Conservation (phyloP, 164 flowering plant species). For the Chimonanthus salicifolius region DNA sequence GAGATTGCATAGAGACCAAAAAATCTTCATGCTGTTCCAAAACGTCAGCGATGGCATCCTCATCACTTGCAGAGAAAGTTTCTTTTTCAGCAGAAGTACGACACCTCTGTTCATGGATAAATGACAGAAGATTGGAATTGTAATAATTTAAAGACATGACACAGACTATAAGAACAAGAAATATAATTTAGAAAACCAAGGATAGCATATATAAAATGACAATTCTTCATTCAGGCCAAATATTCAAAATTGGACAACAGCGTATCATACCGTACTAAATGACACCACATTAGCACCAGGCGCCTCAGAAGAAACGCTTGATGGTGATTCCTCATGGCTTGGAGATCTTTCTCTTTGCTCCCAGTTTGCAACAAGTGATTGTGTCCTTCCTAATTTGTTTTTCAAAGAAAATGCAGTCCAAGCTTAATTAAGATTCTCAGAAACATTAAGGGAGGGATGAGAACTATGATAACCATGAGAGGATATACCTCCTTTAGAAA, state of each 20-base stretch:
- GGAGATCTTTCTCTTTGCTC: slow-evolving; percentile 64
- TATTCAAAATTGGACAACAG: neutral
- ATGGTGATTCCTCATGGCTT: slow-evolving; percentile 34
- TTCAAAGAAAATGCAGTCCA: neutral
- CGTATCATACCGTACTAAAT: slow-evolving; percentile 34
- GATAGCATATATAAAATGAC: too few species aligned
- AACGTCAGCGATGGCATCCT: slow-evolving; percentile 55
- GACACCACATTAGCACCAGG: slow-evolving; percentile 32
- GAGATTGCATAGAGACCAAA: slow-evolving; percentile 72
- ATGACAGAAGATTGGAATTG: slow-evolving; percentile 12
- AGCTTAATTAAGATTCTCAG: neutral
- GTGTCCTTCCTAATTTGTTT: slow-evolving; percentile 44
- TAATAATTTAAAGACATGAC: too few species aligned
- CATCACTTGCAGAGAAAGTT: slow-evolving; percentile 47
- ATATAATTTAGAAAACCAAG: too few species aligned
- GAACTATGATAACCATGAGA: slow-evolving; percentile 1
- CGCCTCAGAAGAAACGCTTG: slow-evolving; percentile 30
- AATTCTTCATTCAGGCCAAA: too few species aligned
- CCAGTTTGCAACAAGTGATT: slow-evolving; percentile 53
- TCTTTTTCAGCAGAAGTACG: slow-evolving; percentile 40
- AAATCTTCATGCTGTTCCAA: slow-evolving; percentile 75
- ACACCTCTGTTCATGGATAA: slow-evolving; percentile 35
- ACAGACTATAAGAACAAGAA: too few species aligned
- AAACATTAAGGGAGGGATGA: neutral
- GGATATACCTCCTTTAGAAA: slow-evolving; percentile 33